Base-by-base conservation (phyloP, 768 basidiomycete species). In the Phanerochaete carnosa region DNA sequence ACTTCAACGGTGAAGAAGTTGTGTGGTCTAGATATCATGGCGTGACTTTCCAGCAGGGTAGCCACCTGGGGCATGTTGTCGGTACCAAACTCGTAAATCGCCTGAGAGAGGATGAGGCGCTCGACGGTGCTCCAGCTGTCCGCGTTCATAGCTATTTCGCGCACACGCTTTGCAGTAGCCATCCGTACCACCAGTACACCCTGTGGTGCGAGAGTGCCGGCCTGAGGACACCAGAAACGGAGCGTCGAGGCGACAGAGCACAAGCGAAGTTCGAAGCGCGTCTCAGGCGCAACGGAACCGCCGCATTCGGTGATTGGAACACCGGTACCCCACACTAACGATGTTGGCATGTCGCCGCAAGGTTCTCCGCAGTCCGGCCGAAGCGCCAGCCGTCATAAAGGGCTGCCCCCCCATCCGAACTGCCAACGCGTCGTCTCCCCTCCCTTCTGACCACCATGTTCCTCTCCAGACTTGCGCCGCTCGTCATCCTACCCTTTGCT, bases 91-190 rank as follows among this genome's bases (percentile, higher is more conserved):
- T 95, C 91, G 73, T 91, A 91, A 45, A 92, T 87, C 0, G 92
- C 87, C 74, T 97, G 95, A 1, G 94, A 85, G 52, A 96, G 81
- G 29, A 97, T 75, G 53, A 97, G 87, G 59, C 84, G 79, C 74
- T 95, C 93, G 56, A 90, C 70, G 52, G 74, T 80, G 63, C 58
- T 70, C 54, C 73, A 57, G 32, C 49, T 58, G 7, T 63, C 54
- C 16, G 62, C 53, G 64, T 67, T 61, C 46, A 62, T 37, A 4
- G 63, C 64, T 6, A 65, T 45, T 47, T 50, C 26, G 50, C 33
- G 28, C 58, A 26, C 23, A 61, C 59, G 50, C 60, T 62, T 32
- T 50, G 62, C 19, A n/a, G 64, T 59, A 26, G 65, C 55, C 65
- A 66, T 66, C 23, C n/a, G 29, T n/a, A n/a, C 9, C 32, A 25